phyloP scores from a whole-genome alignment of 805 yeast species.

The Myxozyma udenii region DNA sequence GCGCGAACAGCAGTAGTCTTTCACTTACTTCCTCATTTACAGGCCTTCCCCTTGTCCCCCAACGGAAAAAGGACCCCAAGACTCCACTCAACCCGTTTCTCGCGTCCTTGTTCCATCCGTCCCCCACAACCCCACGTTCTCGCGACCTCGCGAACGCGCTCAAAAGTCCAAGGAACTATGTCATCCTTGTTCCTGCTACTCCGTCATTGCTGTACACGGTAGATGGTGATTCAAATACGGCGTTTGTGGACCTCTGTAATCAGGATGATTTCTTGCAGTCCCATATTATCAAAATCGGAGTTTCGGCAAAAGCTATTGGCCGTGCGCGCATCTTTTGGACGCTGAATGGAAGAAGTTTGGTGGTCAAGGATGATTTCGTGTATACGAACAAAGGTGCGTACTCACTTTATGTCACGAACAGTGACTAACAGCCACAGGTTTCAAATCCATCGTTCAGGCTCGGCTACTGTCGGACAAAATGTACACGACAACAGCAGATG shows the following conservation, averaged over 20 bases:
- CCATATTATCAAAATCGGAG: constrained; percentile 50
- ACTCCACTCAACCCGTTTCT: constrained; percentile 29
- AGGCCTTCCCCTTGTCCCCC: background rate
- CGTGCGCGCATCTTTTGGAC: constrained; percentile 51
- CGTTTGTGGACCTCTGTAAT: constrained; percentile 52
- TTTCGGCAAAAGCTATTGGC: constrained; percentile 25
- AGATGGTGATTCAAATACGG: constrained; percentile 39
- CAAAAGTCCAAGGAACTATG: constrained; percentile 47
- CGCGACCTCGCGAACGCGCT: constrained; percentile 25
- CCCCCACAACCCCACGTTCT: constrained; percentile 20
- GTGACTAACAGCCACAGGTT: constrained; percentile 7
- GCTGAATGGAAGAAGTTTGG: constrained; percentile 53
- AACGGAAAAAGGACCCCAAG: constrained; percentile 2
- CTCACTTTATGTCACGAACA: constrained; percentile 2
- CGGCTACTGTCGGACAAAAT: constrained; percentile 57
- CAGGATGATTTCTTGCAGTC: constrained; percentile 59
- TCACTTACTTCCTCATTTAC: background rate
- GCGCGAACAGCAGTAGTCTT: background rate
- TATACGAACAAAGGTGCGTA: constrained; percentile 56
- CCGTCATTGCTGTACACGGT: constrained; percentile 43
- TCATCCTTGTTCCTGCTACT: constrained; percentile 61
- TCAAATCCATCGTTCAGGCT: constrained; percentile 42
- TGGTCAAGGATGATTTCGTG: constrained; percentile 53
- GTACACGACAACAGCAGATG: constrained; percentile 45
- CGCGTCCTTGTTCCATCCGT: constrained; percentile 27